Conservation (phyloP, 2,329 filamentous ascomycete genomes). For the Aureobasidium zeae region DNA sequence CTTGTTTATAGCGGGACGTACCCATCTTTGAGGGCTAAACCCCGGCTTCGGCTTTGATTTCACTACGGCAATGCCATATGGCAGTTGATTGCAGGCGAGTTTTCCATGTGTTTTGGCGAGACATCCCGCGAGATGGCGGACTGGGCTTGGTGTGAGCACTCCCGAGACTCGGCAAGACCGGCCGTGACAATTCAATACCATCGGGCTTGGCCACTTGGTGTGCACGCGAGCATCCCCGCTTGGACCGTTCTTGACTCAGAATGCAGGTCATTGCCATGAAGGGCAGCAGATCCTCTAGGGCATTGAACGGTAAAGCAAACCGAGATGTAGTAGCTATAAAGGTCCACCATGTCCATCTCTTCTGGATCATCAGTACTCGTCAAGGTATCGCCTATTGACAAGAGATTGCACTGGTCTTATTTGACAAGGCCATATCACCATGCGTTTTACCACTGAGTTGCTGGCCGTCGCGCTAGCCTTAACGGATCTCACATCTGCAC, state of each 20-base stretch:
- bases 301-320: background rate
- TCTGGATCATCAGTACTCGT: background rate
- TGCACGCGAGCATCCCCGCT: conserved; percentile 5
- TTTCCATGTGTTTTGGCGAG: too few relatives aligned
- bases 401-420: conserved; percentile 10
- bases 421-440: conserved; percentile 7
- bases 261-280: background rate
- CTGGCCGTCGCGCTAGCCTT: conserved; percentile 13
- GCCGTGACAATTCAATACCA: background rate
- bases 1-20: background rate
- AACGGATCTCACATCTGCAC: conserved; percentile 9
- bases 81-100: background rate
- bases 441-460: conserved; percentile 14
- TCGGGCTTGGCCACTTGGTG: conserved; percentile 5
- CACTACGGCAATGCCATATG: background rate
- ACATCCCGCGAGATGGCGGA: too few relatives aligned
- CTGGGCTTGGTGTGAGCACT: background rate
- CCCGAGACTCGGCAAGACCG: background rate
- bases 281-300: background rate
- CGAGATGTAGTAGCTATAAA: background rate
- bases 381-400: conserved; percentile 5
- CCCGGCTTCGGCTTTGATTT: background rate
- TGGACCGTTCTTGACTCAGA: conserved; percentile 1
- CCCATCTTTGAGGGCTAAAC: background rate
- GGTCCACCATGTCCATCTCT: background rate